Base-by-base conservation (phyloP, 441 rosid species). In the Erodium moschatum region DNA sequence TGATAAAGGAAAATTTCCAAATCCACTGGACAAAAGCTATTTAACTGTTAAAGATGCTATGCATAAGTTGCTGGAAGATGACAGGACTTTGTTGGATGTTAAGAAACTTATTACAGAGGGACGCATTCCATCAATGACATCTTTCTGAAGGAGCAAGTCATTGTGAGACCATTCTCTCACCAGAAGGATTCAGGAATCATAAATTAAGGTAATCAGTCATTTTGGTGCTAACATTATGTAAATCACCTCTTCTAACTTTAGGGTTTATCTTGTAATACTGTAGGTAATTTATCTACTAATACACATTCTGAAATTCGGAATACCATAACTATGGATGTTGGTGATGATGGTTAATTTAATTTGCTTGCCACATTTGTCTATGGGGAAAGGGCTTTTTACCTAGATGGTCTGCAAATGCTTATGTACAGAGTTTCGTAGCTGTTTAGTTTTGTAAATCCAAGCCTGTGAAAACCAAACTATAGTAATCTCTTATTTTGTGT, bases 61-160 rank as follows among this genome's bases (percentile, higher is more conserved):
- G 56, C 18, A 62, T 70, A 80, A 81, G 76, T 83, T 92, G 76
- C 79, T 72, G 9, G 82, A 81, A 78, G 89, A 90, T 71, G 72
- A 67, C 4, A 69, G 76, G 69, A 92, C 88, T 63, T 85, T 89
- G 27, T 73, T 77, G 42, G 73, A 74, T 76, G 62, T 89, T 50
- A 80, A 74, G 75, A 69, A 77, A 66, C 87, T 92, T 58, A 74
- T 87, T 56, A 72, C 70, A 61, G 80, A 78, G 0, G 83, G 91
- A 50, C 78, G 72, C 35, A 71, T 85, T 50, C 86, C 88, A 5
- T 12, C 73, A 24, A 24, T 24, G 27, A 24, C 27, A 2, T 2
- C 27, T 24, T 24, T 24, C 27, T 24, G 27, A 24, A 24, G 0
- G 27, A 24, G 27, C 1, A 24, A 31, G 29, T 58, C 67, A 52